These are phyloP conservation scores for Hypoxylon sp. DNA, from an alignment of 2,329 filamentous ascomycete genomes.

Conservation along the genomic window DNA sequence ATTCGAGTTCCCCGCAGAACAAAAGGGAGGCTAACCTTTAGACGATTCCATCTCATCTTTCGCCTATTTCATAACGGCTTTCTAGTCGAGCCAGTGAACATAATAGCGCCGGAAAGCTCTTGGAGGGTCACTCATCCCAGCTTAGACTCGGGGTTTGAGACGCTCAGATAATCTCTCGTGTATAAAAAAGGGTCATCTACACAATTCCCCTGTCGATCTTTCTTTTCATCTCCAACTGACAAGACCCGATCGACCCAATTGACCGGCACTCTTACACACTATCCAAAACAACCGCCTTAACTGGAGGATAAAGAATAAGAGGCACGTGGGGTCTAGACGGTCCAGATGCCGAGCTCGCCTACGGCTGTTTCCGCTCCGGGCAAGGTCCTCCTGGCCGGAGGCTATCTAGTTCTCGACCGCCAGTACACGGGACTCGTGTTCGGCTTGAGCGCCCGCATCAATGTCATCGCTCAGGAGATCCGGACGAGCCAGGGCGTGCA, in stretches of 20 bases:
- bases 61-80: not conserved
- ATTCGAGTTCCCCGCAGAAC: constrained; percentile 24
- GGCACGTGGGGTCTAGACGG: constrained; percentile 27
- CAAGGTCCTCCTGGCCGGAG: constrained; percentile 94
- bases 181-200: constrained; percentile 19
- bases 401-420: constrained; percentile 93
- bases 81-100: not conserved
- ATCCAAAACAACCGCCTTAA: not conserved
- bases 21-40: constrained; percentile 17
- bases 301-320: constrained; percentile 1
- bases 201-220: constrained; percentile 35
- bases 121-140: not conserved
- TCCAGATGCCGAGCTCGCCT: constrained; percentile 47
- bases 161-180: not conserved
- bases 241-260: constrained; percentile 5
- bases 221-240: constrained; percentile 20
- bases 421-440: constrained; percentile 82
- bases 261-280: constrained; percentile 2
- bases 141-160: not conserved
- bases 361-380: constrained; percentile 87
- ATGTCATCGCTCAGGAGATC: constrained; percentile 69
- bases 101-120: not conserved
- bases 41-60: constrained; percentile 19
- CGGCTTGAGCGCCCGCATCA: constrained; percentile 75
- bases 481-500: constrained; percentile 72